A percentile compares a stretch with the other conserved stretches of the same genome.
Conservation (phyloP, 129 eudicot genomes). For the Helianthus annuus region HanXRQr2.0-SUNRISE NC_035446.2:148549447-148549946, state of each 20-base stretch:
- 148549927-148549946: slow-evolving; percentile 16
- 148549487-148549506: slow-evolving; percentile 86
- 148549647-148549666: slow-evolving; percentile 14
- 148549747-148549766: slow-evolving; percentile 29
- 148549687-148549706: slow-evolving; percentile 27
- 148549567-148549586: slow-evolving; percentile 69
- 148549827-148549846: background rate
- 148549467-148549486: slow-evolving; percentile 84
- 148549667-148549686: slow-evolving; percentile 18
- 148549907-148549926: slow-evolving; percentile 28
- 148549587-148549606: slow-evolving; percentile 47
- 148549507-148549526: slow-evolving; percentile 42
- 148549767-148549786: slow-evolving; percentile 37
- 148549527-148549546: slow-evolving; percentile 63
- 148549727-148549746: slow-evolving; percentile 21
- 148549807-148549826: slow-evolving; percentile 13
- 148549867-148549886: slow-evolving; percentile 6
- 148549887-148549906: slow-evolving; percentile 17
- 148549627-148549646: background rate
- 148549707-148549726: slow-evolving; percentile 35
- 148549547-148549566: slow-evolving; percentile 57
- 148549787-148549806: slow-evolving; percentile 8
- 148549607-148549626: background rate
- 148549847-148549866: background rate
- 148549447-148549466: slow-evolving; percentile 86